A percentile compares a stretch with the other conserved stretches of the same genome.
phyloP scores from a whole-genome alignment of 2,329 filamentous ascomycete genomes.

The Aspergillus neotritici region DNA sequence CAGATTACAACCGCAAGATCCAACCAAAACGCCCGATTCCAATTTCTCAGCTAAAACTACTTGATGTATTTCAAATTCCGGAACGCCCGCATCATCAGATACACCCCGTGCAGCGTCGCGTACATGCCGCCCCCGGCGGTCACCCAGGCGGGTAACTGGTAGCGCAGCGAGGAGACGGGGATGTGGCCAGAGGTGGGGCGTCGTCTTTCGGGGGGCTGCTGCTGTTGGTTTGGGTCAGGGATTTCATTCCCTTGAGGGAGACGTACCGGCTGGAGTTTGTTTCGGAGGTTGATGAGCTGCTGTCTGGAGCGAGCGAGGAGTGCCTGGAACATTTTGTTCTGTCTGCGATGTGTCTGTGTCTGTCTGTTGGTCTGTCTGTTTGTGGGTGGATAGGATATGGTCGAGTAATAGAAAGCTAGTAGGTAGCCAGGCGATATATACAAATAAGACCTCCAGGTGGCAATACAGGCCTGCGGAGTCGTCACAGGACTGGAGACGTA shows the following conservation, averaged over 20 bases:
- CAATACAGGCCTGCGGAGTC: too few relatives aligned
- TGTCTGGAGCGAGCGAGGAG: slow-evolving; percentile 5
- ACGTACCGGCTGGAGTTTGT: not conserved
- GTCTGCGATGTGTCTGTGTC: too few relatives aligned
- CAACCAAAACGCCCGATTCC: slow-evolving; percentile 9
- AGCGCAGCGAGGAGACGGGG: slow-evolving; percentile 12
- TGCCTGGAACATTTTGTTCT: slow-evolving; percentile 4
- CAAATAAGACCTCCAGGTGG: too few relatives aligned
- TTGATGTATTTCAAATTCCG: slow-evolving; percentile 16
- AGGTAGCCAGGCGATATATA: too few relatives aligned
- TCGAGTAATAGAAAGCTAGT: too few relatives aligned
- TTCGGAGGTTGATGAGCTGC: slow-evolving; percentile 1
- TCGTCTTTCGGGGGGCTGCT: slow-evolving; percentile 1
- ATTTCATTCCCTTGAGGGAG: not conserved
- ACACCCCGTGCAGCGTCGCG: slow-evolving; percentile 17
- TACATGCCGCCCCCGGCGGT: slow-evolving; percentile 18
- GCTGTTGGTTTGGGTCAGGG: not conserved
- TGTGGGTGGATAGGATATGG: too few relatives aligned
- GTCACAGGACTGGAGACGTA: too few relatives aligned
- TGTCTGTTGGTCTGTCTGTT: too few relatives aligned
- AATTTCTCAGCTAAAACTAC: slow-evolving; percentile 6
- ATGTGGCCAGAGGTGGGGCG: slow-evolving; percentile 4
- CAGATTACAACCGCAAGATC: too few relatives aligned
- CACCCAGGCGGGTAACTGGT: slow-evolving; percentile 18
- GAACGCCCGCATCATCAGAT: slow-evolving; percentile 16